Evolutionary conservation across 1,284 basidiomycete genomes (phyloP).

Genomic region (Ustilago crameri): DNA sequence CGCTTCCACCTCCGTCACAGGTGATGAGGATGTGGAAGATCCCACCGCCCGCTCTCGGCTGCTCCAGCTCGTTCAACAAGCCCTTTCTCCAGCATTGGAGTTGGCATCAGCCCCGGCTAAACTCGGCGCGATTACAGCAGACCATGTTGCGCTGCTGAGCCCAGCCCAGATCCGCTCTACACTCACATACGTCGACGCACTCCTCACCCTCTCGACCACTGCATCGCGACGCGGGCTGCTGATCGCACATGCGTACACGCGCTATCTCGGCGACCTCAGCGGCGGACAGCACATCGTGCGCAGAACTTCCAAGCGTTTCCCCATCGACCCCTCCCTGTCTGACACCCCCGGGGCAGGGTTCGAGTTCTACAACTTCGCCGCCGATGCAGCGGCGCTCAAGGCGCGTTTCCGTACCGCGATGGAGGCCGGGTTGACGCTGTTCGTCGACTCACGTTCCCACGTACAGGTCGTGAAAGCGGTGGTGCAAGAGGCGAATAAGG

Average conservation of each 20-base stretch:
- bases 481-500: slow-evolving; percentile 76
- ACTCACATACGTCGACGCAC: slow-evolving; percentile 29
- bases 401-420: slow-evolving; percentile 80
- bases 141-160: slow-evolving; percentile 38
- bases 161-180: slow-evolving; percentile 33
- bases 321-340: slow-evolving; percentile 2
- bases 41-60: not conserved
- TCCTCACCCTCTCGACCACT: slow-evolving; percentile 1
- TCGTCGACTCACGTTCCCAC: slow-evolving; percentile 45
- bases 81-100: not conserved
- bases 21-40: slow-evolving; percentile 10
- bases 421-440: slow-evolving; percentile 72
- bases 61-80: not conserved
- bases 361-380: slow-evolving; percentile 77
- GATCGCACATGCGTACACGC: slow-evolving; percentile 60
- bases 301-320: slow-evolving; percentile 72
- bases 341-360: slow-evolving; percentile 70
- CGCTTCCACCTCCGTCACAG: not conserved
- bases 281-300: slow-evolving; percentile 80
- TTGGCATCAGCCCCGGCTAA: not conserved
- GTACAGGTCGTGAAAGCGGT: slow-evolving; percentile 69
- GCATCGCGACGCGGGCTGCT: not conserved
- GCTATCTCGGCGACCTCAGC: slow-evolving; percentile 85
- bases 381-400: slow-evolving; percentile 76
- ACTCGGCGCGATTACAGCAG: slow-evolving; percentile 3